Percentiles rank a stretch among this genome's conserved stretches.
Conservation (phyloP, 176 grass and related monocot species). For the Eleusine indica region DNA sequence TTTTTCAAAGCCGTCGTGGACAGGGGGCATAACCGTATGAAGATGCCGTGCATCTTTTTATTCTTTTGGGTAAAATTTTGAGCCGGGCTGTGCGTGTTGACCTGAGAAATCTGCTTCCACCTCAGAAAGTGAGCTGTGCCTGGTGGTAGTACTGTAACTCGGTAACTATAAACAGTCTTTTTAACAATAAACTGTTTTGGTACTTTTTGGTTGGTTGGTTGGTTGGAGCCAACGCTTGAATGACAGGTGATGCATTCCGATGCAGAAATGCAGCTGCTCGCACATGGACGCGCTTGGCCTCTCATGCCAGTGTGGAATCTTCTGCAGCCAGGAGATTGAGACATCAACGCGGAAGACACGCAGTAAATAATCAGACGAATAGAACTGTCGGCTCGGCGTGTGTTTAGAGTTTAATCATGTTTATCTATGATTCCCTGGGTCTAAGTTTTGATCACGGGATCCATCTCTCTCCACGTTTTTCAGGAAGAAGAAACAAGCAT, state of each 20-base stretch:
- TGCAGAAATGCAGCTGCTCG: background rate
- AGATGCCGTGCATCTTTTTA: background rate
- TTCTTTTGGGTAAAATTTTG: no score
- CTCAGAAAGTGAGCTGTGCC: background rate
- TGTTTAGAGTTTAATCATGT: background rate
- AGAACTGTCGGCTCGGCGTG: background rate
- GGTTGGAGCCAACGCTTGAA: constrained; percentile 8
- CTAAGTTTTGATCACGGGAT: background rate
- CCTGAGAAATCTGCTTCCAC: background rate
- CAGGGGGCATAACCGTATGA: background rate
- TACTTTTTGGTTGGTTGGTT: background rate
- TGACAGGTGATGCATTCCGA: background rate
- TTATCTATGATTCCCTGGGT: background rate
- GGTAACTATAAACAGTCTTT: background rate
- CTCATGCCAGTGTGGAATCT: constrained; percentile 49
- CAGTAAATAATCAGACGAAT: background rate
- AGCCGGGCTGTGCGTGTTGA: no score
- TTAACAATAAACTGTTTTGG: background rate
- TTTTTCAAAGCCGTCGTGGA: background rate
- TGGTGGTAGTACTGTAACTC: background rate
- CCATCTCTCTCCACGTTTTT: background rate
- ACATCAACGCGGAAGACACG: background rate
- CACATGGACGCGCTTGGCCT: constrained; percentile 32
- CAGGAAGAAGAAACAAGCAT: constrained; percentile 24
- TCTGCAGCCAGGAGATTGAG: constrained; percentile 15